Conservation (phyloP, 257 asterid species). For the Gardenia jasminoides region DNA sequence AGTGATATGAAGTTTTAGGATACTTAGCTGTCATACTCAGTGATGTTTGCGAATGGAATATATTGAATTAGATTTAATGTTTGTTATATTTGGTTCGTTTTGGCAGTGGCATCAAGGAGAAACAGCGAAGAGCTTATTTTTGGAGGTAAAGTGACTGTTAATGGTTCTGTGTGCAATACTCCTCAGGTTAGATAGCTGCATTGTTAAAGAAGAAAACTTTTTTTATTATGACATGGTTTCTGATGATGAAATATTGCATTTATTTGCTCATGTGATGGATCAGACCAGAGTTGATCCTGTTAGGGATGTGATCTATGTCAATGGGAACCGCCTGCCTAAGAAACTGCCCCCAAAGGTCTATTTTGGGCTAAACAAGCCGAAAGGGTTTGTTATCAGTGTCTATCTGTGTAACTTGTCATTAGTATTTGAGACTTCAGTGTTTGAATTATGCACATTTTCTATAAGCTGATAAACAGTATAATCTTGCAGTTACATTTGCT, state of each 20-base stretch:
- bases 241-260: slow-evolving; percentile 7
- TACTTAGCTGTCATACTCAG: background rate
- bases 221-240: too few species aligned
- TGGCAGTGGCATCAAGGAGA: slow-evolving; percentile 91
- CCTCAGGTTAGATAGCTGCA: slow-evolving; percentile 65
- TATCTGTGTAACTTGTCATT: slow-evolving; percentile 6
- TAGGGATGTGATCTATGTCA: slow-evolving; percentile 79
- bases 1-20: background rate
- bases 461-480: slow-evolving; percentile 25
- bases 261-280: slow-evolving; percentile 26
- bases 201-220: too few species aligned
- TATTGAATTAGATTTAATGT: background rate
- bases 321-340: slow-evolving; percentile 78
- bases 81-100: slow-evolving; percentile 21
- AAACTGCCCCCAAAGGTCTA: slow-evolving; percentile 92
- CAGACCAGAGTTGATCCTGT: slow-evolving; percentile 97
- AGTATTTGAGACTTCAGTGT: slow-evolving; percentile 12
- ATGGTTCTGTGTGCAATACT: slow-evolving; percentile 86
- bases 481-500: slow-evolving; percentile 83
- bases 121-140: slow-evolving; percentile 94
- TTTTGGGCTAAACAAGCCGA: slow-evolving; percentile 96
- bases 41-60: too few species aligned
- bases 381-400: slow-evolving; percentile 64
- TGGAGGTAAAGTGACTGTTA: slow-evolving; percentile 86
- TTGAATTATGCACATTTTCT: slow-evolving; percentile 3